Percentiles rank a stretch among this genome's conserved stretches.
Evolutionary conservation across 73 alveolate species (phyloP).

Genomic region (Tetrahymena borealis): DNA sequence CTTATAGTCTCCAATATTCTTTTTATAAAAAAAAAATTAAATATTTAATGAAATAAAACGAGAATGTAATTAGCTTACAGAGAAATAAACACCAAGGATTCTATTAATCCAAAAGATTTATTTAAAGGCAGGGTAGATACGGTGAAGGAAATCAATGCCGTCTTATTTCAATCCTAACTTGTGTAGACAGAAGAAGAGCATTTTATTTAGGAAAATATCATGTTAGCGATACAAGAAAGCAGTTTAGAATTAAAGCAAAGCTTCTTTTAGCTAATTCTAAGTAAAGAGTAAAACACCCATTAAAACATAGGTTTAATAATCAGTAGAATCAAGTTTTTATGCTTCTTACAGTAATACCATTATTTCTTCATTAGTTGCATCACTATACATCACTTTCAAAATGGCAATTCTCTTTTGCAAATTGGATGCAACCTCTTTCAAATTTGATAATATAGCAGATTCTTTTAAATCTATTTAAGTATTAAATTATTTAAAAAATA

Average conservation of each 20-base stretch:
- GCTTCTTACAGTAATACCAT: neutral
- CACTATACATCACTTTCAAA: neutral
- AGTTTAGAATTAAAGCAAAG: neutral
- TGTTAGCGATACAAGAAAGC: neutral
- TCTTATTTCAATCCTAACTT: neutral
- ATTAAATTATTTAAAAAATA: neutral
- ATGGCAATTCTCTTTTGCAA: neutral
- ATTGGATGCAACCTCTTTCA: neutral
- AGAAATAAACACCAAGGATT: neutral
- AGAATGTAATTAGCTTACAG: neutral
- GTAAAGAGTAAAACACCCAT: neutral
- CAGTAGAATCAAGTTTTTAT: neutral
- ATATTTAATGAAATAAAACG: neutral
- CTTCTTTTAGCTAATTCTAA: neutral
- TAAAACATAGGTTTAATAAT: neutral
- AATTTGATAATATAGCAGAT: neutral
- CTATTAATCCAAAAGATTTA: neutral
- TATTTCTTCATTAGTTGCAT: neutral
- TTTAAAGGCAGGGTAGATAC: neutral
- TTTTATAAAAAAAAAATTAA: neutral
- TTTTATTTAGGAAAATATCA: neutral
- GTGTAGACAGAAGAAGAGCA: neutral
- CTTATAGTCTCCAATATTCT: neutral
- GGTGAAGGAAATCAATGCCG: neutral
- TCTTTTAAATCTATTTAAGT: neutral